Evolutionary conservation across 1,284 basidiomycete species (phyloP).

Genomic region (Cutaneotrichosporon sp.): DNA sequence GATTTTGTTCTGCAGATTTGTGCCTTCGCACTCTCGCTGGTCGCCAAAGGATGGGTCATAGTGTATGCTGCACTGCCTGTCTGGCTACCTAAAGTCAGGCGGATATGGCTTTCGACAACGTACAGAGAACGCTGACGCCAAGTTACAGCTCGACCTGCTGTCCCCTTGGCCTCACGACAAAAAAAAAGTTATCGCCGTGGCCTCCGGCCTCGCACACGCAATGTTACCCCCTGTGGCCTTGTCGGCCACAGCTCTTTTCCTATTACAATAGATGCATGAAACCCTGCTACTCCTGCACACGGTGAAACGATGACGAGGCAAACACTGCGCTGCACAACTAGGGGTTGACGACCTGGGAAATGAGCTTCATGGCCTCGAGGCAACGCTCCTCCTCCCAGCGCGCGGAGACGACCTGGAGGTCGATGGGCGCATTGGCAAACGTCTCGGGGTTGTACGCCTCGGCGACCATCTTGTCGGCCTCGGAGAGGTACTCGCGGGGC

Average conservation of each 20-base stretch:
- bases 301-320: not conserved
- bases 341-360: constrained; percentile 11
- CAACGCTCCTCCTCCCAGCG: constrained; percentile 28
- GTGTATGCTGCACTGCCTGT: too few relatives aligned
- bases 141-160: too few relatives aligned
- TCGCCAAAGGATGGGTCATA: not conserved
- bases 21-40: too few relatives aligned
- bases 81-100: too few relatives aligned
- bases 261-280: not conserved
- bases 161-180: too few relatives aligned
- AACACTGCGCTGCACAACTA: not conserved
- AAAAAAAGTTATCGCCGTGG: too few relatives aligned
- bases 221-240: not conserved
- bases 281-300: too few relatives aligned
- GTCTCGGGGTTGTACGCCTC: constrained; percentile 32
- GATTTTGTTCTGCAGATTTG: too few relatives aligned
- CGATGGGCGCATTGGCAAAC: constrained; percentile 23
- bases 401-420: constrained; percentile 21
- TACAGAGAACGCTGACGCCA: too few relatives aligned
- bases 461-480: constrained; percentile 52
- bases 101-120: too few relatives aligned
- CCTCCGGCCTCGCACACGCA: not conserved
- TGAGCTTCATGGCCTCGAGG: constrained; percentile 18
- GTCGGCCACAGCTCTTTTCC: not conserved
- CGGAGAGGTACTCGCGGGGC: constrained; percentile 50